Percentiles rank a stretch among this genome's conserved stretches.
phyloP scores from a whole-genome alignment of 73 alveolate genomes.

The Symbiodinium natans region DNA sequence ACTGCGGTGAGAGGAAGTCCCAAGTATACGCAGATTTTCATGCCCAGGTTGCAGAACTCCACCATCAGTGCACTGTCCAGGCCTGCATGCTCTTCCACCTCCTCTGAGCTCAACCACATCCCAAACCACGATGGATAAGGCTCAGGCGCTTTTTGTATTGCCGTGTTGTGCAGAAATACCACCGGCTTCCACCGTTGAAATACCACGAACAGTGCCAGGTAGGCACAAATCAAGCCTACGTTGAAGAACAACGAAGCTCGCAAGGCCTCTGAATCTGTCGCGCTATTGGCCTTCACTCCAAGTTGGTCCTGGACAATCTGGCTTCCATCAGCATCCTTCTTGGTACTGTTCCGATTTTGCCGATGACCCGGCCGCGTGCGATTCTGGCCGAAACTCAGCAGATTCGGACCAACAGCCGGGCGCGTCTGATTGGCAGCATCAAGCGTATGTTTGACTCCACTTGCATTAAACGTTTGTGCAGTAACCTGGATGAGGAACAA shows the following conservation, averaged over 20 bases:
- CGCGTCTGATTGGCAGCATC: neutral
- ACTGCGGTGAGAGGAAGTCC: conserved; percentile 25
- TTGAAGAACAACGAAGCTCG: conserved; percentile 59
- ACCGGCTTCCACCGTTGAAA: conserved; percentile 55
- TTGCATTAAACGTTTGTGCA: neutral
- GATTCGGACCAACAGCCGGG: neutral
- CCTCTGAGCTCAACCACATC: neutral
- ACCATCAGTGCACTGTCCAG: conserved; percentile 59
- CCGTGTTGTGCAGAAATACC: conserved; percentile 46
- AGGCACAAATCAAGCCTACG: conserved; percentile 29
- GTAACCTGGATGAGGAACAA: neutral
- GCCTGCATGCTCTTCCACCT: conserved; percentile 71
- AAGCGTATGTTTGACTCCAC: neutral
- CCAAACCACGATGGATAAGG: conserved; percentile 45
- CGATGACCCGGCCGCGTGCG: neutral
- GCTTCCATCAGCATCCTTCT: conserved; percentile 2
- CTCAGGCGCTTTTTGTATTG: neutral
- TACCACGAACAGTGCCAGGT: conserved; percentile 12
- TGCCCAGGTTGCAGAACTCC: conserved; percentile 79
- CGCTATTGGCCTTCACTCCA: conserved; percentile 46
- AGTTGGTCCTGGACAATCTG: conserved; percentile 44
- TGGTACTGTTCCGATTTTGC: neutral
- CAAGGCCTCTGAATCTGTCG: conserved; percentile 13
- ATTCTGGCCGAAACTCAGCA: neutral
- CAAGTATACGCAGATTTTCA: neutral